Base-by-base conservation (phyloP, 768 basidiomycete genomes). In the Dacryopinax primogenitus region DNA sequence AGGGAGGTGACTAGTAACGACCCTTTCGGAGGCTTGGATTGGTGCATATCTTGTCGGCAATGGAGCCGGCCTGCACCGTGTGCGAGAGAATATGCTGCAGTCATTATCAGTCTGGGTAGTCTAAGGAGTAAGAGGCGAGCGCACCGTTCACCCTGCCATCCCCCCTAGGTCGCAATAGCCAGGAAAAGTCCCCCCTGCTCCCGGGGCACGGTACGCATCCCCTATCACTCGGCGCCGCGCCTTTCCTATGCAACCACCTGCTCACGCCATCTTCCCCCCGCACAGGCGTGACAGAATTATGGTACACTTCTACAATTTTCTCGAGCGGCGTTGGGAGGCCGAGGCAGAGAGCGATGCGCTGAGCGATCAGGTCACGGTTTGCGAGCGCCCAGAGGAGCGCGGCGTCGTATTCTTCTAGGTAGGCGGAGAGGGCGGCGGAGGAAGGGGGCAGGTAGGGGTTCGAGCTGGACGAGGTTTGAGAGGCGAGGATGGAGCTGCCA, bases 11-110 rank as follows among this genome's bases (percentile, higher is more conserved):
- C 76, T 2, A 72, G 73, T 63, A 76, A 62, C 44, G 63, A 70
- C 13, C 69, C 66, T 67, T 75, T 76, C 30, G 68, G 64, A 39
- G 74, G 66, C 62, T 74, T 76, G 18, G 73, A 32, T 18, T 70
- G 70, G 69, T 76, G 77, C 47, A 76, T 67, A 1, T 66, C 70
- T 33, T 74, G 71, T 13, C 77, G 76, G 21, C 74, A 73, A 66
- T 75, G 71, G 26, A 73, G 70, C 45, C 77, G 72, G 12, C 77
- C 77, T 21, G 77, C 77, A 16, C 77, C 76, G 67, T 78, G 77
- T 1, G 78, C 76, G 34, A 78, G 71, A 11, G 77, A 78, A 41
- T 73, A 70, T 3, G 69, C 75, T 78, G 66, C 26, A 64, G 30
- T 63, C 21, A 21, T 16, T 23, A 35, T 33, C 21, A 37, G 36